A percentile compares a stretch with the other conserved stretches of the same genome.
Evolutionary conservation across 2,329 filamentous ascomycete genomes (phyloP).

Genomic region (Colletotrichum musicola): DNA sequence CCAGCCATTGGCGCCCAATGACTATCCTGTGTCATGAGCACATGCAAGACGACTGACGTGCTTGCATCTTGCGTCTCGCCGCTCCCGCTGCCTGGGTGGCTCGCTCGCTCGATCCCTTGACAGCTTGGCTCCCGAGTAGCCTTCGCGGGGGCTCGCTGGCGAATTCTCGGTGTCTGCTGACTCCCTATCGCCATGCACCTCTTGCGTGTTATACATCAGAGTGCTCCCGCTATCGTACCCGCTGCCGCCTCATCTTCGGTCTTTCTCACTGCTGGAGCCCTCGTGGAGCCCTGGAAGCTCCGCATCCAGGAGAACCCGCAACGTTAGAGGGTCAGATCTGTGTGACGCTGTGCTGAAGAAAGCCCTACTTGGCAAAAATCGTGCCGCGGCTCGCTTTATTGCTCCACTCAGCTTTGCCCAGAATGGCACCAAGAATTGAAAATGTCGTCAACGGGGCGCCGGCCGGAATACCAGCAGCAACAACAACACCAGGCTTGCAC

Average conservation of each 20-base stretch:
- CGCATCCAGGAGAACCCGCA: constrained; percentile 13
- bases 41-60: constrained; percentile 33
- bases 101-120: constrained; percentile 32
- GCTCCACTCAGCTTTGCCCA: constrained; percentile 7
- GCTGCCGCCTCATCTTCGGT: constrained; percentile 1
- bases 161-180: constrained; percentile 23
- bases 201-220: too few relatives aligned
- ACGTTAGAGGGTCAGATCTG: constrained; percentile 22
- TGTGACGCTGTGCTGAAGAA: constrained; percentile 37
- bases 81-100: constrained; percentile 11
- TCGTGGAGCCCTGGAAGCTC: constrained; percentile 19
- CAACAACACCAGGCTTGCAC: too few relatives aligned
- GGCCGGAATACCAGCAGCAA: too few relatives aligned
- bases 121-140: constrained; percentile 20
- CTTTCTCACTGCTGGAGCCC: constrained; percentile 2
- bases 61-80: constrained; percentile 29
- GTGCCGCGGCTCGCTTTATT: neutral
- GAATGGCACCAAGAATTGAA: constrained; percentile 5
- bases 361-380: constrained; percentile 17
- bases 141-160: constrained; percentile 20
- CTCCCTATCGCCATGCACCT: constrained; percentile 23
- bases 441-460: neutral
- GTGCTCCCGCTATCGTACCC: constrained; percentile 2
- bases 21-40: constrained; percentile 36
- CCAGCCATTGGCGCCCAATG: constrained; percentile 31